Conservation (phyloP, 2,329 filamentous ascomycete species). For the Neophaeococcomyces mojaviensis region DNA sequence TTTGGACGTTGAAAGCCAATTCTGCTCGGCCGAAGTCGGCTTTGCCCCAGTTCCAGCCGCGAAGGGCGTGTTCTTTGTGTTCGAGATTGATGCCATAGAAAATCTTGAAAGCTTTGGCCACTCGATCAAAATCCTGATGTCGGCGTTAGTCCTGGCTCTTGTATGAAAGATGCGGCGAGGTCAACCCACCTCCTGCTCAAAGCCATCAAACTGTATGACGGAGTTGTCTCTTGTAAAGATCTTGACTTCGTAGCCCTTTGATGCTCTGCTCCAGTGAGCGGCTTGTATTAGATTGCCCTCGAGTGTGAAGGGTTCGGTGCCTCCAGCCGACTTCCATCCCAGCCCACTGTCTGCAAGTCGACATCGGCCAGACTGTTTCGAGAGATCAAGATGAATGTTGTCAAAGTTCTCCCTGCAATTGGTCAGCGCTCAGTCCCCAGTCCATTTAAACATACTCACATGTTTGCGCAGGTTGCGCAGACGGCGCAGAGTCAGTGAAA, state of each 20-base stretch:
- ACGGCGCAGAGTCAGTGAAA: no score
- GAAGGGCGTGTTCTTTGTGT: slow-evolving; percentile 83
- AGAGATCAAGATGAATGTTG: slow-evolving; percentile 92
- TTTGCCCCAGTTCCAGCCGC: slow-evolving; percentile 99
- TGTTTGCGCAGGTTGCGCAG: slow-evolving; percentile 1
- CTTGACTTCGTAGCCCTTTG: slow-evolving; percentile 89
- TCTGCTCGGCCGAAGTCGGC: slow-evolving; percentile 94
- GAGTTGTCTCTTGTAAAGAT: slow-evolving; percentile 76
- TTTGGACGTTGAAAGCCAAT: slow-evolving; percentile 92
- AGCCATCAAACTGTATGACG: slow-evolving; percentile 89
- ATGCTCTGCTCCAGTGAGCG: slow-evolving; percentile 90
- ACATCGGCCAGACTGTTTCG: slow-evolving; percentile 85
- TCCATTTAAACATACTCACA: background rate
- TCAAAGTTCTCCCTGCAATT: slow-evolving; percentile 77
- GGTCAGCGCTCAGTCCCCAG: background rate
- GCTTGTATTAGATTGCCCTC: slow-evolving; percentile 76
- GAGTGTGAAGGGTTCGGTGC: slow-evolving; percentile 88
- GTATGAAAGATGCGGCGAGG: slow-evolving; percentile 1
- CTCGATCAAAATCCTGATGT: slow-evolving; percentile 76
- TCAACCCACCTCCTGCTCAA: slow-evolving; percentile 65
- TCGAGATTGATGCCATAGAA: slow-evolving; percentile 95
- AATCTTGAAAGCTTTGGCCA: slow-evolving; percentile 90
- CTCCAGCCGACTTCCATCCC: slow-evolving; percentile 85
- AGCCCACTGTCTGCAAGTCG: slow-evolving; percentile 89
- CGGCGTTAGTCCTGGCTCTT: slow-evolving; percentile 15